Evolutionary conservation across 1,284 basidiomycete genomes (phyloP).

Genomic region (Fistulinella cinereoalba): DNA sequence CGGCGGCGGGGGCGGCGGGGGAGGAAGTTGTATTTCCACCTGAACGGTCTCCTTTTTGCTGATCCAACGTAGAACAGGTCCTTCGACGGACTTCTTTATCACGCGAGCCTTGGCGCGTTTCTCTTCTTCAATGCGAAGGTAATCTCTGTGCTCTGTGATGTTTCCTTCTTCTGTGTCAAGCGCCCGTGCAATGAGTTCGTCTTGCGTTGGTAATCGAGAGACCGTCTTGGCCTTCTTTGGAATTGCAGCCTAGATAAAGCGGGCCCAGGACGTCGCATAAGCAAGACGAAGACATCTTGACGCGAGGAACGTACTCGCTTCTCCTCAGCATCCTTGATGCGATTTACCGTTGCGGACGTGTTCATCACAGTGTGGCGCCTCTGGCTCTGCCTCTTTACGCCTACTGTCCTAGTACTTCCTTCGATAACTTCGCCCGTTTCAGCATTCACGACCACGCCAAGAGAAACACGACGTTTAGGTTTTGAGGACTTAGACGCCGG

Average conservation of each 20-base stretch:
- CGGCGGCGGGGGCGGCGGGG: conserved; percentile 5
- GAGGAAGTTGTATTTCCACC: conserved; percentile 21
- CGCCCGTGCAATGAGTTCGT: conserved; percentile 76
- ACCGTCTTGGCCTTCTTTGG: conserved; percentile 59
- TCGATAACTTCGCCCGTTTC: conserved; percentile 55
- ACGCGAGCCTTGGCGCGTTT: conserved; percentile 67
- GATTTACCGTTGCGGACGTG: conserved; percentile 57
- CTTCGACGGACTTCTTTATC: conserved; percentile 58
- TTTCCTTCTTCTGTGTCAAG: conserved; percentile 86
- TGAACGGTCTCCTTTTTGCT: conserved; percentile 59
- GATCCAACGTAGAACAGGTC: conserved; percentile 72
- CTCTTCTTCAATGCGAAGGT: conserved; percentile 77
- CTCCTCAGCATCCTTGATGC: conserved; percentile 61
- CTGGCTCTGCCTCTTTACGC: conserved; percentile 57
- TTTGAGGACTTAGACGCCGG: conserved; percentile 37
- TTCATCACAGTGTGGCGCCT: conserved; percentile 64
- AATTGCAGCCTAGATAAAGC: conserved; percentile 59
- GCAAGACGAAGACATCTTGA: background rate
- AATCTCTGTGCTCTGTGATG: conserved; percentile 72
- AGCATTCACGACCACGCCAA: conserved; percentile 52
- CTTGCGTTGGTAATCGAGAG: conserved; percentile 62
- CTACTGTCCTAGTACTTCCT: conserved; percentile 15
- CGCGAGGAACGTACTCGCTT: conserved; percentile 46
- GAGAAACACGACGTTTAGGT: conserved; percentile 49
- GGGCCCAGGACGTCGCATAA: conserved; percentile 7